Evolutionary conservation across 2,329 filamentous ascomycete species (phyloP), one percentile per base, ranked within the genome.

Genomic region (Epichloe hybrida): DNA sequence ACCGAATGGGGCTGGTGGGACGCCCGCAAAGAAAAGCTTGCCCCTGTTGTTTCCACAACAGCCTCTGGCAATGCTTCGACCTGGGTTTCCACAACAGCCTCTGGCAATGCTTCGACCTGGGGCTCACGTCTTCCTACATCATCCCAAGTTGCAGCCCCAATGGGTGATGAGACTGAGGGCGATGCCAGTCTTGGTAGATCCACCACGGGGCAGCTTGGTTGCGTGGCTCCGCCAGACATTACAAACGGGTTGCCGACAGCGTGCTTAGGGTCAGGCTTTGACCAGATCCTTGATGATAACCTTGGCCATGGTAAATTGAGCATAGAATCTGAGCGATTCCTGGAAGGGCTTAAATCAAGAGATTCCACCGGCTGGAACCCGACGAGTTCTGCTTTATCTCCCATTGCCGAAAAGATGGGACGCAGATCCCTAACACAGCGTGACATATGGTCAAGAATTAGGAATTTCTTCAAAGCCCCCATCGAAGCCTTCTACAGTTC

Each of bases 1-100:
- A 57, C 59, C 1, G 55, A 59, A 54, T 61, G 58, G 59, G 60
- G 60, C 3, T 56, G 54, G 54, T 61, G 59, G 58, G 49, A 12
- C 3, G 57, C 57, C 8, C n/a, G 44, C 11, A 42, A 53, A 9
- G 41, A 37, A 12, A 43, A 48, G 13, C 17, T 38, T 42, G 31
- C 49, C 2, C n/a, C 31, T 23, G 43, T 35, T 5, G 43, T 39
- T 5, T 34, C 46, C 21, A 40, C 35, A 4, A 31, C 42, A 47
- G 11, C 15, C 21, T 49, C 52, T 5, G 27, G 20, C 20, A 21
- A 21, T 21, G 20, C 20, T 21, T 21, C 20, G 20, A 21, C 20
- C 20, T 21, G 20, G 20, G 20, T 3, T 21, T 3, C 20, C 20
- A 3, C 20, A 21, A 21, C 20, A 2, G 20, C 20, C 20, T 21